phyloP scores from a whole-genome alignment of 257 asterid species.

The Solanum tarapatanum region DNA sequence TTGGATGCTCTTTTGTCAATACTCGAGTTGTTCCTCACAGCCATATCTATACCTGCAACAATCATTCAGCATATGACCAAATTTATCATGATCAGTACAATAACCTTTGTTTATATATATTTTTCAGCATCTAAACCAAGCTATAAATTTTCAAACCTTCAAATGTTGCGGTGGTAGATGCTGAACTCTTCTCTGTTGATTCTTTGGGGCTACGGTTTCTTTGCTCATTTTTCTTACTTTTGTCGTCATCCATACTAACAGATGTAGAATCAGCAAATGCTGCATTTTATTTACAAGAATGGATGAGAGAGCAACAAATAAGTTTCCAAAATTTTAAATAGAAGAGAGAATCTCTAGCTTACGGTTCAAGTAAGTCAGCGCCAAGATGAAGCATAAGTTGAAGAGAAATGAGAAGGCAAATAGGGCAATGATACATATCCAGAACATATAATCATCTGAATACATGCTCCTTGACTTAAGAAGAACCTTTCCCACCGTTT shows the following conservation, averaged over 20 bases:
- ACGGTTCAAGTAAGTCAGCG: slow-evolving; percentile 68
- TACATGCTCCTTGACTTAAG: slow-evolving; percentile 82
- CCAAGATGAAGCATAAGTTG: slow-evolving; percentile 58
- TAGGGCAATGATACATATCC: slow-evolving; percentile 70
- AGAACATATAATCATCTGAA: slow-evolving; percentile 63
- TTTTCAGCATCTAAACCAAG: not conserved
- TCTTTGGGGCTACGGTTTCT: not conserved
- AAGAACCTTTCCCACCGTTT: slow-evolving; percentile 88
- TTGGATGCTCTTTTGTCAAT: slow-evolving; percentile 4
- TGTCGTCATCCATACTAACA: slow-evolving; percentile 26
- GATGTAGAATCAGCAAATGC: slow-evolving; percentile 64
- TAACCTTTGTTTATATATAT: not conserved
- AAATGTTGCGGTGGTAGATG: slow-evolving; percentile 14
- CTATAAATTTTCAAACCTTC: slow-evolving; percentile 25
- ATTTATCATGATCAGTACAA: not conserved
- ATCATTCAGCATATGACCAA: not conserved
- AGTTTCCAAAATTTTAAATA: not conserved
- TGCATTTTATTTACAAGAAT: slow-evolving; percentile 16
- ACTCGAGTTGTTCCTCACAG: slow-evolving; percentile 12
- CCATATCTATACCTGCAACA: slow-evolving; percentile 39
- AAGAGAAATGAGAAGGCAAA: slow-evolving; percentile 76
- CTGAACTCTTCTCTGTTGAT: slow-evolving; percentile 8
- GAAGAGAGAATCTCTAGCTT: slow-evolving; percentile 5
- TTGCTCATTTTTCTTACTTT: slow-evolving; percentile 23
- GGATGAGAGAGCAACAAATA: slow-evolving; percentile 13